These are phyloP conservation scores for Chytriomyces hyalinus DNA, from an alignment of 192 early-diverging fungal species.

Conservation along the genomic window DNA sequence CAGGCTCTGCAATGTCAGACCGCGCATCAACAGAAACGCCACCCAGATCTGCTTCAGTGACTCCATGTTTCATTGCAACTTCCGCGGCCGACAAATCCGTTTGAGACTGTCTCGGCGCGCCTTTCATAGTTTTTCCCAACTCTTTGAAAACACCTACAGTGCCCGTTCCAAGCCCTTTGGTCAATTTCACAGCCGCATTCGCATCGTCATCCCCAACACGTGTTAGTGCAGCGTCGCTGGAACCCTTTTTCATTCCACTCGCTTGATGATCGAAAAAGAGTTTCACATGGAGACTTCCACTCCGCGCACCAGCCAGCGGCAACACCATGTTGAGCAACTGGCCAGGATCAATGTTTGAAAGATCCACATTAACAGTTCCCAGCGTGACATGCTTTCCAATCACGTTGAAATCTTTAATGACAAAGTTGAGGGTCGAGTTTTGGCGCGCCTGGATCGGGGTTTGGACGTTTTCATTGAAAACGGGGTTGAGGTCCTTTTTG, in stretches of 20 bases:
- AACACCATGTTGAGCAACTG: conserved; percentile 23
- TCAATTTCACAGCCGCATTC: conserved; percentile 37
- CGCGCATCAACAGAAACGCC: neutral
- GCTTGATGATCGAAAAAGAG: conserved; percentile 50
- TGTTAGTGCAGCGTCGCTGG: conserved; percentile 16
- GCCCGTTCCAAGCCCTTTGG: conserved; percentile 29
- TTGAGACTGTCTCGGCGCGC: conserved; percentile 16
- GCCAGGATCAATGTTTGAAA: conserved; percentile 38
- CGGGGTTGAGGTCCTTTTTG: conserved; percentile 75
- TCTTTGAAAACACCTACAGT: conserved; percentile 29
- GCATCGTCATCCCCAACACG: conserved; percentile 31
- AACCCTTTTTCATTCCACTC: neutral
- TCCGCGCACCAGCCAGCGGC: conserved; percentile 33
- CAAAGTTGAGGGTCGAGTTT: conserved; percentile 49
- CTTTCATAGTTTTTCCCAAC: conserved; percentile 27
- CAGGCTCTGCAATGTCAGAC: neutral
- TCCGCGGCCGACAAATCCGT: conserved; percentile 47
- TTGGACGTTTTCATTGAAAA: conserved; percentile 62
- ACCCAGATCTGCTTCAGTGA: neutral
- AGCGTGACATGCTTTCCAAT: conserved; percentile 75
- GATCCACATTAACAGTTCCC: conserved; percentile 48
- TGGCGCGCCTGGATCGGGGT: conserved; percentile 42
- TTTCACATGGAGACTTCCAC: conserved; percentile 32
- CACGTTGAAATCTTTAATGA: conserved; percentile 86
- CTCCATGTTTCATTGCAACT: conserved; percentile 31